Evolutionary conservation across 805 yeast genomes (phyloP), one percentile per base, ranked within the genome.

Genomic region (Yamadazyma insecticola): DNA sequence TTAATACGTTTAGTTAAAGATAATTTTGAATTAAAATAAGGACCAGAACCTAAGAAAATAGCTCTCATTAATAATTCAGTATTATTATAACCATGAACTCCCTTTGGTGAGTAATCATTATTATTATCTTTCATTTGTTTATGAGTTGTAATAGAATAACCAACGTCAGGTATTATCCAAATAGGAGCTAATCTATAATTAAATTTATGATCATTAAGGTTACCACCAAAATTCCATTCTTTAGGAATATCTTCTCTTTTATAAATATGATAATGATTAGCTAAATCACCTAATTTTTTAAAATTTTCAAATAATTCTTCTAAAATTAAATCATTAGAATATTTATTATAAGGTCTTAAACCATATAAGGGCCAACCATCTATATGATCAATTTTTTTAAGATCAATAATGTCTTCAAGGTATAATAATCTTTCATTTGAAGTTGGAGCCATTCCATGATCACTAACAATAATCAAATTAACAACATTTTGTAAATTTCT

Each of bases 371-470:
- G 95, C 88, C 90, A 83, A 13, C 92, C 95, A 47, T 81, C 88
- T 18, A 70, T 58, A 45, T 79, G 77, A 37, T 77, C 79, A 28
- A 84, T 67, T 35, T 67, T 63, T 2, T 53, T 46, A 38, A 71
- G 38, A 45, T 76, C 77, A 8, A 86, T 56, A 12, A 85, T 39
- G 41, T 87, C 92, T 51, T 87, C 96, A 38, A 89, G 55, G 39
- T 75, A 76, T 2, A 88, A 58, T 8, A 85, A 53, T 37, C 95
- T 60, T 9, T 78, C 74, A 40, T 78, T 72, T 1, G 85, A 71
- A 1, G 95, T 82, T 5, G 95, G 90, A 0, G 94, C 81, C 95
- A 87, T 88, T 8, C 96, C 96, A 52, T 88, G 96, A 53, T 89
- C 96, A 26, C 95, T 84, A 3, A 89, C 82, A 25, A 89, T 60